Percentiles rank a stretch among this genome's conserved stretches.
These are phyloP conservation scores for Acrodontium crateriforme DNA, from an alignment of 2,329 filamentous ascomycete genomes.

Conservation along the genomic window DNA sequence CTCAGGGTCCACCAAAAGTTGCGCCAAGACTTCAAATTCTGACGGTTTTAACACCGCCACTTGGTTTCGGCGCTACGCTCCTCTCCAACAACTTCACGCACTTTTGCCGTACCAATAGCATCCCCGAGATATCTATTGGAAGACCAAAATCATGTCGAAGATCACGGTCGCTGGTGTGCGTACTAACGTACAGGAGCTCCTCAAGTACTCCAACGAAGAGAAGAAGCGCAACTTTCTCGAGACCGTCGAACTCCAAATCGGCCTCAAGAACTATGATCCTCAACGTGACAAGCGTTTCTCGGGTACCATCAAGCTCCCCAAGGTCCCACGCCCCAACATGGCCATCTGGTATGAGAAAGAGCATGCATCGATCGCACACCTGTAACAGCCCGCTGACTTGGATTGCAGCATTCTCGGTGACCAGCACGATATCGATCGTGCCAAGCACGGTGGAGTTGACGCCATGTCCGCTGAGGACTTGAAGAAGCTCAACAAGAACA, in stretches of 20 bases:
- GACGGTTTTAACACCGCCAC: no score
- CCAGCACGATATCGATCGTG: slow-evolving; percentile 99
- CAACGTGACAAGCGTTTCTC: slow-evolving; percentile 99
- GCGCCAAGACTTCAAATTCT: no score
- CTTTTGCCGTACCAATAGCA: slow-evolving; percentile 24
- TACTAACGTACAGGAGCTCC: slow-evolving; percentile 81
- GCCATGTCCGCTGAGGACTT: slow-evolving; percentile 97
- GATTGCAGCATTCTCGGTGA: slow-evolving; percentile 59
- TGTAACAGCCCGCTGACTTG: slow-evolving; percentile 16
- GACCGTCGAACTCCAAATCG: slow-evolving; percentile 65
- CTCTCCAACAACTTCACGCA: slow-evolving; percentile 18
- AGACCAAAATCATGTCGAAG: slow-evolving; percentile 54
- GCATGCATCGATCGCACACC: no score
- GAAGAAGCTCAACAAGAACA: slow-evolving; percentile 99
- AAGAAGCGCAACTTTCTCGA: slow-evolving; percentile 31
- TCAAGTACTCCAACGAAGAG: slow-evolving; percentile 60
- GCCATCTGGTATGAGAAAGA: slow-evolving; percentile 50
- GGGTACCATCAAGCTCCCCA: slow-evolving; percentile 90
- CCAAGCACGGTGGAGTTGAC: slow-evolving; percentile 97
- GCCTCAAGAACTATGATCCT: slow-evolving; percentile 94
- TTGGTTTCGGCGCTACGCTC: slow-evolving; percentile 6
- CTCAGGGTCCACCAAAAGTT: no score
- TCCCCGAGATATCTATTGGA: slow-evolving; percentile 28
- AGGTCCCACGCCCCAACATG: slow-evolving; percentile 85
- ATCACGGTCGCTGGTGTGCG: slow-evolving; percentile 87